Base-by-base conservation (phyloP, 306 rosid genomes). In the Crotalaria pallida region DNA sequence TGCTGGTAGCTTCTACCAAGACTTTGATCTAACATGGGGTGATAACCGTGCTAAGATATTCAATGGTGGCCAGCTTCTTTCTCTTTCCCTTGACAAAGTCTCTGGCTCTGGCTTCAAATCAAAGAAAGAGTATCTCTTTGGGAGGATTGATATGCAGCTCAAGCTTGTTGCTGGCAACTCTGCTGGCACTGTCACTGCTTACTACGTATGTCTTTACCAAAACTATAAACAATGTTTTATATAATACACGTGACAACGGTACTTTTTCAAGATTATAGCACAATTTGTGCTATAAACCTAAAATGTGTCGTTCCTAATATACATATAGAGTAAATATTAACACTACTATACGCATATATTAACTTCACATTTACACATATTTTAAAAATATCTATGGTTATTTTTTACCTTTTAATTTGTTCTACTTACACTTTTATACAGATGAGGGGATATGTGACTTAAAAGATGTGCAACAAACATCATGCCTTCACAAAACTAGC, bases 91-190 rank as follows among this genome's bases (percentile, higher is more conserved):
- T 1, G 98, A 92, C 81, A 77, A 73, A 71, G 72, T 44, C 61
- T 92, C 96, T 23, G 96, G 98, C 10, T 92, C 96, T 15, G 98
- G 98, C 55, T 88, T 92, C 38, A 63, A 79, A 40, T 90, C 98
- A 21, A 92, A 89, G 67, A 80, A 60, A 31, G 79, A 87, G 63
- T 92, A 84, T 73, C 66, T 86, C 0, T 87, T 87, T 33, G 96
- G 89, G 1, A 83, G 92, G 40, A 83, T 92, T 19, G 98, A 89
- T 66, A 81, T 89, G 83, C 88, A 89, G 48, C 85, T 92, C 67
- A 92, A 77, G 85, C 83, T 83, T 1, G 98, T 92, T 29, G 71
- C 92, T 11, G 95, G 92, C 22, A 86, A 92, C 75, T 92, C 98
- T 8, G 98, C 95, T 56, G 95, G 96, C 77, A 89, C 98, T 10